A percentile compares a stretch with the other conserved stretches of the same genome.
Evolutionary conservation across 148 eudicot genomes (phyloP).

Genomic region (Nepenthes mirabilis): DNA sequence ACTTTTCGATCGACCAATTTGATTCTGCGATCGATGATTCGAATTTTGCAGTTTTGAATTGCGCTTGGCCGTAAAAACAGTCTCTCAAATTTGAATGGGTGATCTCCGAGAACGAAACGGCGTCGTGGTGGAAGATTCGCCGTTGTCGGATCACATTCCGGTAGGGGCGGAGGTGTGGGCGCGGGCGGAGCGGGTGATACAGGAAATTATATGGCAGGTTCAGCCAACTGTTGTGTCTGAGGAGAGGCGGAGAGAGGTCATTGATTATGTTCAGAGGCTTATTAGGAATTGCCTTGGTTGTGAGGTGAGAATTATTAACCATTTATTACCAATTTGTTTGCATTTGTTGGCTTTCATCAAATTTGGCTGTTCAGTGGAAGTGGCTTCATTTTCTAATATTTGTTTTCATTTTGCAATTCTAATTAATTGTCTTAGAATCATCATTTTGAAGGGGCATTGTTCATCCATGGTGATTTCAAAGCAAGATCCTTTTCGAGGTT

Average conservation of each 20-base stretch:
- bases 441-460: too few relatives aligned
- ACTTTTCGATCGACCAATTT: too few relatives aligned
- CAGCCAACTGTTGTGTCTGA: constrained; percentile 56
- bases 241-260: constrained; percentile 38
- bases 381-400: too few relatives aligned
- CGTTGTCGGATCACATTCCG: constrained; percentile 6
- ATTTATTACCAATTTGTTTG: not conserved
- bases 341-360: not conserved
- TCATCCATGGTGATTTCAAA: too few relatives aligned
- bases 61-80: too few relatives aligned
- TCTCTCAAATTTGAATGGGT: constrained; percentile 19
- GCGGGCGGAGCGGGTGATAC: constrained; percentile 32
- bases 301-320: constrained; percentile 29
- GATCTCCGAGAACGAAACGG: constrained; percentile 34
- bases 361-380: not conserved
- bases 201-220: constrained; percentile 32
- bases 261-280: constrained; percentile 53
- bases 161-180: constrained; percentile 32
- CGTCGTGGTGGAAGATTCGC: constrained; percentile 25
- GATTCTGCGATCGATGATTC: too few relatives aligned
- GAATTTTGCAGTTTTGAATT: too few relatives aligned
- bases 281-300: constrained; percentile 31
- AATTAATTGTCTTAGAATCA: too few relatives aligned
- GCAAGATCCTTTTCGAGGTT: too few relatives aligned
- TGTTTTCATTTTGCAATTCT: too few relatives aligned